These are phyloP conservation scores for Hsuehochloa calcarea DNA, from an alignment of 176 grass and related monocot species.

Conservation along the genomic window DNA sequence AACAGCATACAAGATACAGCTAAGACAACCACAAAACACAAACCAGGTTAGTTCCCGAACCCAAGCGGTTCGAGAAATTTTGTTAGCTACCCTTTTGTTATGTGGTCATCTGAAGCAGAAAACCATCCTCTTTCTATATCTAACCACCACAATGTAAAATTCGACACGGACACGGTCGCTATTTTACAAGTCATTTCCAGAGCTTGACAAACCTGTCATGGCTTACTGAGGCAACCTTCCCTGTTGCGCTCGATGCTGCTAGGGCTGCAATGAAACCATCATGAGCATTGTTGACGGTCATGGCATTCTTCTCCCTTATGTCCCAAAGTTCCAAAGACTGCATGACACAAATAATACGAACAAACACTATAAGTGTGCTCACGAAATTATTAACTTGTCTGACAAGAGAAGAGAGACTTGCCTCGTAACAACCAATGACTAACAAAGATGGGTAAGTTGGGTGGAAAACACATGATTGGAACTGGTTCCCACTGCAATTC, in stretches of 20 bases:
- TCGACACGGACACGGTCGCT: background rate
- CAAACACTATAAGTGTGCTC: background rate
- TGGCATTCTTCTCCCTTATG: slow-evolving; percentile 71
- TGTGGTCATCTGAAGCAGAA: slow-evolving; percentile 41
- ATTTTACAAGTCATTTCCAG: slow-evolving; percentile 74
- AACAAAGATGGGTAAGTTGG: slow-evolving; percentile 66
- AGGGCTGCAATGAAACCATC: slow-evolving; percentile 73
- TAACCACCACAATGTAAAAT: slow-evolving; percentile 31
- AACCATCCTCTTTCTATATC: slow-evolving; percentile 35
- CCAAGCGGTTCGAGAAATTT: slow-evolving; percentile 20
- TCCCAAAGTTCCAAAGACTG: slow-evolving; percentile 98
- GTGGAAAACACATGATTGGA: slow-evolving; percentile 94
- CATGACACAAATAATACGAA: slow-evolving; percentile 26
- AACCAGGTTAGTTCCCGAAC: slow-evolving; percentile 43
- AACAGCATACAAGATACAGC: slow-evolving; percentile 33
- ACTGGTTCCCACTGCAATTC: slow-evolving; percentile 81
- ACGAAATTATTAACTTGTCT: background rate
- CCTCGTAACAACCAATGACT: slow-evolving; percentile 93
- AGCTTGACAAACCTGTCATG: slow-evolving; percentile 89
- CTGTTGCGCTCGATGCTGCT: slow-evolving; percentile 72
- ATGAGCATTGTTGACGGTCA: slow-evolving; percentile 70
- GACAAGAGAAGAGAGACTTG: slow-evolving; percentile 32
- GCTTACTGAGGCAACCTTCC: slow-evolving; percentile 84
- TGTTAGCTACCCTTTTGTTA: slow-evolving; percentile 36
- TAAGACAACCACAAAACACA: slow-evolving; percentile 37